Evolutionary conservation across 2,329 filamentous ascomycete genomes (phyloP).

Genomic region (Aureobasidium uvarum): DNA sequence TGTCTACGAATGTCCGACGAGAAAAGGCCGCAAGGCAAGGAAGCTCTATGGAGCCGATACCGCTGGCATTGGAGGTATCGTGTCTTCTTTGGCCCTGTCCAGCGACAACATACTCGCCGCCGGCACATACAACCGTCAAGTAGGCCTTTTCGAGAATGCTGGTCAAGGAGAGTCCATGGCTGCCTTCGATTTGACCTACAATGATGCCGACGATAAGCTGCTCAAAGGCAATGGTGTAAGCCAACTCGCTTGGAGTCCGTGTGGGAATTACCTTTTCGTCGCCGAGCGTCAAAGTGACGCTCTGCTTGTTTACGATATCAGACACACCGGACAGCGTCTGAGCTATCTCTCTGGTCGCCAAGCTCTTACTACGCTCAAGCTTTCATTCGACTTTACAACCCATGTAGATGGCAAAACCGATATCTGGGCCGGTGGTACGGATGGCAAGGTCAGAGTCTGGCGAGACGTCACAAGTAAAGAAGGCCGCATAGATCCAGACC

Average conservation of each 20-base stretch:
- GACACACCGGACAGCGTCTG: conserved; percentile 53
- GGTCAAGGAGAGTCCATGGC: conserved; percentile 52
- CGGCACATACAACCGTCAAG: conserved; percentile 56
- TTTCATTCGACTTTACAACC: conserved; percentile 54
- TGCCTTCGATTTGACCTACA: conserved; percentile 50
- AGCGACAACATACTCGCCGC: conserved; percentile 54
- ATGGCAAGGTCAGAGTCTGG: conserved; percentile 53
- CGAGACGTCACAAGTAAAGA: conserved; percentile 44
- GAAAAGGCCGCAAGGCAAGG: conserved; percentile 43
- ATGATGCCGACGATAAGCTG: conserved; percentile 34
- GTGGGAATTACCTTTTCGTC: conserved; percentile 58
- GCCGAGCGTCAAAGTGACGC: conserved; percentile 57
- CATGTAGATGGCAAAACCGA: conserved; percentile 44
- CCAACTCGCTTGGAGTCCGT: conserved; percentile 57
- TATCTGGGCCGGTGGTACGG: conserved; percentile 59
- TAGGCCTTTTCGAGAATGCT: conserved; percentile 56
- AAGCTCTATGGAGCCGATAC: conserved; percentile 44
- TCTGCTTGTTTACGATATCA: conserved; percentile 59
- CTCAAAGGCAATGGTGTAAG: conserved; percentile 55
- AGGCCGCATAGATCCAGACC: conserved; percentile 46
- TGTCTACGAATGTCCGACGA: conserved; percentile 46
- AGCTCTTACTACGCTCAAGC: conserved; percentile 54
- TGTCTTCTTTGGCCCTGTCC: conserved; percentile 52
- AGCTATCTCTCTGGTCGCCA: conserved; percentile 48
- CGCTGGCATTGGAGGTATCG: conserved; percentile 55